Evolutionary conservation across 805 yeast species (phyloP), one percentile per base, ranked within the genome.

Genomic region (Ogataea glucozyma): DNA sequence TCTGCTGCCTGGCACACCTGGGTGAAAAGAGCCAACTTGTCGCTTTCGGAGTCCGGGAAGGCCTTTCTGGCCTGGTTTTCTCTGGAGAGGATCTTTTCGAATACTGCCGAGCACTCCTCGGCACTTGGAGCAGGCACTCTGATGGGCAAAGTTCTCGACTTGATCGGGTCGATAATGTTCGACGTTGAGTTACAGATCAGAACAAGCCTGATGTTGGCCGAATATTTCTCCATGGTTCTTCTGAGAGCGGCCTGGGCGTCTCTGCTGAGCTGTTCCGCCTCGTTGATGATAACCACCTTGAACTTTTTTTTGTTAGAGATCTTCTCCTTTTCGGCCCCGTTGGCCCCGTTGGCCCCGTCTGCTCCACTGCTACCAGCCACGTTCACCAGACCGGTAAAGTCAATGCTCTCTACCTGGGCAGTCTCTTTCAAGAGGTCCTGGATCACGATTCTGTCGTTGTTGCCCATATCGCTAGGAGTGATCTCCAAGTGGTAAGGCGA

Each of bases 401-500:
- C 97, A n/a, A 93, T 89, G 58, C 90, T 96, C 58, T 90, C 97
- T 10, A 93, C 86, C 56, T 89, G 95, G 2, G 97, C 99, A 34
- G 93, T 81, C 51, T 93, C 98, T 57, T 93, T 93, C 54, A 93
- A 73, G 47, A 93, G 67, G 57, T 93, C 97, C 61, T 93, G 98
- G 52, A 93, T 89, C 23, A 93, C 97, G 39, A 93, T 83, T 49
- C 98, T 75, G 66, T 93, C 99, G 60, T 89, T 88, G 63, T 85
- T 88, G 6, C 98, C 98, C 83, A 93, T 84, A 65, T 93, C 99
- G 47, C 93, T 79, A 6, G 99, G 99, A 2, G 98, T 93, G 56
- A 93, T 86, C 61, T 93, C 99, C 49, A 90, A 67, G 65, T 93
- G 99, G 60, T 83, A 80, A 0, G 91, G 86, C 9, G 95, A 84